These are phyloP conservation scores for Acacia acuminata DNA, from an alignment of 306 rosid species.

Conservation along the genomic window DNA sequence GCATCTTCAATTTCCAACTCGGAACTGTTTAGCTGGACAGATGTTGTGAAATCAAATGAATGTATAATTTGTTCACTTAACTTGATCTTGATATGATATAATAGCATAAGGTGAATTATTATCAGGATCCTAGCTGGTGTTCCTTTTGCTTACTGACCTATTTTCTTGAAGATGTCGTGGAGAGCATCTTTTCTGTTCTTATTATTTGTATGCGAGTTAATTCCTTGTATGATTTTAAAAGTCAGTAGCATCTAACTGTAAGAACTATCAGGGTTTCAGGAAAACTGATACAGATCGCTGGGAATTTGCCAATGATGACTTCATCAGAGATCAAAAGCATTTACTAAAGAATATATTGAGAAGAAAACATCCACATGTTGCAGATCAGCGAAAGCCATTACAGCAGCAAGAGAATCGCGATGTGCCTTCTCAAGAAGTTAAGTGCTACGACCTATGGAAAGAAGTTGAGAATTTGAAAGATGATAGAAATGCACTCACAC, in stretches of 20 bases:
- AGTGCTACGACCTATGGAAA: constrained; percentile 51
- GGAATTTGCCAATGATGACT: constrained; percentile 85
- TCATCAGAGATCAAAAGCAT: constrained; percentile 73
- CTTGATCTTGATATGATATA: not conserved
- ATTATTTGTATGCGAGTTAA: not conserved
- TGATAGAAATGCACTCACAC: constrained; percentile 64
- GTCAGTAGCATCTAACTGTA: constrained; percentile 23
- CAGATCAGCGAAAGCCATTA: constrained; percentile 53
- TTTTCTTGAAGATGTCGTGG: not conserved
- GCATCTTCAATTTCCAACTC: not conserved
- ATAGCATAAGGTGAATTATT: not conserved
- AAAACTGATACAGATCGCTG: constrained; percentile 81
- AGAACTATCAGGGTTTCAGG: constrained; percentile 80
- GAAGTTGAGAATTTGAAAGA: constrained; percentile 86
- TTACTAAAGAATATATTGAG: constrained; percentile 71
- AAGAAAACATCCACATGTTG: constrained; percentile 63
- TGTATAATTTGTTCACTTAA: constrained; percentile 5
- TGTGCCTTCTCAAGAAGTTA: constrained; percentile 36
- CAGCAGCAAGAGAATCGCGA: constrained; percentile 49
- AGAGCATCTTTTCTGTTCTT: not conserved
- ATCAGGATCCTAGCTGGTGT: not conserved
- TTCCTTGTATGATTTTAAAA: not conserved
- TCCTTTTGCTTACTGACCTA: not conserved
- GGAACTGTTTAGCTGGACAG: not conserved
- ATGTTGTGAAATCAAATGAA: not conserved